A percentile compares a stretch with the other conserved stretches of the same genome.
phyloP scores from a whole-genome alignment of 2,329 filamentous ascomycete genomes.

The Alternaria sp. region DNA sequence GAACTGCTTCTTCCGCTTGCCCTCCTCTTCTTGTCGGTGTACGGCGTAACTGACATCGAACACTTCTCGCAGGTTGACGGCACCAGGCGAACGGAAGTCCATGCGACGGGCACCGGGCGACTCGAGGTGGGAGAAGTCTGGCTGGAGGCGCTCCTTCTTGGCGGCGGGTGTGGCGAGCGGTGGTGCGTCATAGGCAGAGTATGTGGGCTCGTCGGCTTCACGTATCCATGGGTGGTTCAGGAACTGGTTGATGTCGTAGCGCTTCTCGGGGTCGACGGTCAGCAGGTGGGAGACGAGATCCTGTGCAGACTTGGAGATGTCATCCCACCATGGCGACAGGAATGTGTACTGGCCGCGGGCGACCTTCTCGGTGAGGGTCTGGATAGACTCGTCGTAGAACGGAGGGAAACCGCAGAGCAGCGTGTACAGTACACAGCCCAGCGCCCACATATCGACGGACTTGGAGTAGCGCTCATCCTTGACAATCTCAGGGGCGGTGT shows the following conservation, averaged over 20 bases:
- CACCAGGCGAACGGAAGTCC: constrained; percentile 95
- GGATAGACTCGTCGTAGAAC: constrained; percentile 98
- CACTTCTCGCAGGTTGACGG: constrained; percentile 93
- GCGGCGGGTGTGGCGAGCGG: constrained; percentile 72
- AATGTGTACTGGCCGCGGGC: constrained; percentile 97
- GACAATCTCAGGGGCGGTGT: constrained; percentile 97
- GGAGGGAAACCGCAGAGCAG: constrained; percentile 96
- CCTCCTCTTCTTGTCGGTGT: constrained; percentile 94
- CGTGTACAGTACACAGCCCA: constrained; percentile 96
- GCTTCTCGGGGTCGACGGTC: constrained; percentile 92
- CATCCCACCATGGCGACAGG: constrained; percentile 98
- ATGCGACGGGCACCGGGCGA: constrained; percentile 71
- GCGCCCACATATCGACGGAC: constrained; percentile 98
- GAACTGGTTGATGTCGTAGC: constrained; percentile 92
- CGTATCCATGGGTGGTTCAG: constrained; percentile 93
- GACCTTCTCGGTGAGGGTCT: constrained; percentile 96
- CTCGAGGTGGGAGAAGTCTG: constrained; percentile 61
- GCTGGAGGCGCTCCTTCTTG: constrained; percentile 63
- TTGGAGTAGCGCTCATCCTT: constrained; percentile 99
- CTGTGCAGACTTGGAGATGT: constrained; percentile 93
- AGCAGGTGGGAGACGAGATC: constrained; percentile 92
- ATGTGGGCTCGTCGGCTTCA: constrained; percentile 70
- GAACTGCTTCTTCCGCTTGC: constrained; percentile 86
- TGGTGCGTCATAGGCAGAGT: constrained; percentile 71
- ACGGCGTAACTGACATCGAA: constrained; percentile 99